Evolutionary conservation across 192 early-diverging fungal genomes (phyloP), one percentile per base, ranked within the genome.

Genomic region (Backusella circina): DNA sequence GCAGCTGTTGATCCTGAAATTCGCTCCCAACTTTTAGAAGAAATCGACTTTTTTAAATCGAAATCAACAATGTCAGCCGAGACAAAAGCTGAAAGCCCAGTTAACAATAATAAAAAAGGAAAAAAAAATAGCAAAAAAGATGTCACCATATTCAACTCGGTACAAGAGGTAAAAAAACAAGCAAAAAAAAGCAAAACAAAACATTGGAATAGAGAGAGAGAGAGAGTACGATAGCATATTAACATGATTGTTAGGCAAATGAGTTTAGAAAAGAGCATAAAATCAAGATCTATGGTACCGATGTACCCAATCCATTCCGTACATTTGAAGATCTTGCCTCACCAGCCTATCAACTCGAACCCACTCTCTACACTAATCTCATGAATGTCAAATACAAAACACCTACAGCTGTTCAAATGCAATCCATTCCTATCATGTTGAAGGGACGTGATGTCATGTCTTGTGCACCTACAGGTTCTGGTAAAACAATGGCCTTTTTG

Each of bases 391-490:
- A 90, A 26, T 97, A 95, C 77, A 85, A 84, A 41, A 74, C 75
- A 79, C 82, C 88, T 75, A 89, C 57, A 66, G 81, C 83, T 75
- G 78, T 38, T 76, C 79, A 64, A 78, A 74, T 68, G 88, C 88
- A 83, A 75, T 84, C 72, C 54, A 78, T 64, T 75, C 82, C 72
- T 79, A 87, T 97, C 6, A 88, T 95, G 35, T 79, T 98, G n/a
- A 92, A 96, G 51, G 88, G 89, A n/a, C 90, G 95, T 15, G 98
- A 99, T 80, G 37, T 99, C 3, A 96, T 99, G 87, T 94, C 95
- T 2, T 94, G 94, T 83, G 96, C 98, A 9, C 98, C 96, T 37
- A 99, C 98, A 23, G 97, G 98, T 70, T 97, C 96, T 5, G 98
- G 98, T 79, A 99, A 99, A 84, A 99, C 98, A 1, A 80, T 98